Evolutionary conservation across 2,329 filamentous ascomycete genomes (phyloP), one percentile per base, ranked within the genome.

Genomic region (Zopfia rhizophila): DNA sequence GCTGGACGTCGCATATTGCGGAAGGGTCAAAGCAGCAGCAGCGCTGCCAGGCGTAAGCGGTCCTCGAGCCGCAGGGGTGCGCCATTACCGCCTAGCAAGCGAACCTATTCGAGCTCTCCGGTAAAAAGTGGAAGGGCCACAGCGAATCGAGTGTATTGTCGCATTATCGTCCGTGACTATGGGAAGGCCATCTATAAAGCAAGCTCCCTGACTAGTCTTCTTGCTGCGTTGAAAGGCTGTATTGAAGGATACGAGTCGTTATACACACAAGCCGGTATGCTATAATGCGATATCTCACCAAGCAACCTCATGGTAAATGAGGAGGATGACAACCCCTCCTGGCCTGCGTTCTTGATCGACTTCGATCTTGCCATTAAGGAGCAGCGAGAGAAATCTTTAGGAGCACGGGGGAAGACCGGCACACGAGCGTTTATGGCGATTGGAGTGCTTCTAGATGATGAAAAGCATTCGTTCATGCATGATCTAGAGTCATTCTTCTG

Each of bases 401-500:
- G 74, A 44, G 72, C 72, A 21, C 69, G 58, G 36, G 68, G 71
- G 1, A 78, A 73, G 58, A 78, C 72, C 1, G 72, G 75, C 7
- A 79, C 74, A 13, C 66, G 66, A 52, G 73, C 70, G 1, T 80
- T 79, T 42, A 79, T 80, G 69, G 74, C 73, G 4, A 77, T 79
- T 43, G 70, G 75, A 0, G 65, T 63, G 2, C 70, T 80, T 27
- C 45, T 70, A 7, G 45, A 58, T 11, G 29, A 67, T 8, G 69
- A 78, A 55, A 47, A 72, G 25, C 71, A 80, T 56, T 75, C 66
- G 1, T 77, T 77, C 22, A 78, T 78, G 65, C 72, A 80, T 53
- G 72, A 80, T 49, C 66, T 78, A 8, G 73, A 80, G 55, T 81
- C 73, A 3, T 78, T 79, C 48, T 80, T 78, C 58, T 79, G 63